phyloP scores from a whole-genome alignment of 192 early-diverging fungal species.

The Dissophora ornata region DNA sequence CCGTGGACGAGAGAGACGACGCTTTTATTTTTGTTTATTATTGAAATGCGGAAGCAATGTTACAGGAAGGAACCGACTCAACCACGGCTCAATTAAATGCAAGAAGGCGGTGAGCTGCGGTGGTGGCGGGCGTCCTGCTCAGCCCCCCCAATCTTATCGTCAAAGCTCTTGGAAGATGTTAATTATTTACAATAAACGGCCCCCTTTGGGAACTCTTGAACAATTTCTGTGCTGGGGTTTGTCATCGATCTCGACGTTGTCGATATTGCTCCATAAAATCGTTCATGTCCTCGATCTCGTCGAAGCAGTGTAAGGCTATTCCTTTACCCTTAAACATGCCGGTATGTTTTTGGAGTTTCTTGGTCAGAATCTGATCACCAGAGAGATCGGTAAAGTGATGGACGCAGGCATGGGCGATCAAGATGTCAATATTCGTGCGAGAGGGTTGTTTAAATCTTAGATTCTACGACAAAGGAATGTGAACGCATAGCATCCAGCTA shows the following conservation, averaged over 20 bases:
- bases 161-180: conserved; percentile 54
- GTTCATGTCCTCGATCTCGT: conserved; percentile 57
- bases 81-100: no score
- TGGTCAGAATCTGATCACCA: conserved; percentile 66
- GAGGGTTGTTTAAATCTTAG: no score
- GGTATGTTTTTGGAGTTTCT: conserved; percentile 61
- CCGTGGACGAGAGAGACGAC: conserved; percentile 40
- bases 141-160: conserved; percentile 36
- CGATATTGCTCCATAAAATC: conserved; percentile 64
- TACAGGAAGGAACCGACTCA: conserved; percentile 20
- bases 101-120: no score
- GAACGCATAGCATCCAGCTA: no score
- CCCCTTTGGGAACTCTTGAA: conserved; percentile 43
- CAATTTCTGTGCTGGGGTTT: conserved; percentile 32
- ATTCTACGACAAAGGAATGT: no score
- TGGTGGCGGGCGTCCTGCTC: conserved; percentile 35
- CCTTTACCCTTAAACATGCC: conserved; percentile 55
- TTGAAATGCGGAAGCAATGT: conserved; percentile 2
- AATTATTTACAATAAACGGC: conserved; percentile 44
- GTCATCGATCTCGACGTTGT: conserved; percentile 53
- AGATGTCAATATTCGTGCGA: conserved; percentile 60
- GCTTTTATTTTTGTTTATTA: no score
- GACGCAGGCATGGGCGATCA: conserved; percentile 66
- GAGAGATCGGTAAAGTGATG: conserved; percentile 68
- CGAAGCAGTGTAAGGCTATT: conserved; percentile 64